Evolutionary conservation across 805 yeast species (phyloP).

Genomic region (Zygotorulaspora danielsina): DNA sequence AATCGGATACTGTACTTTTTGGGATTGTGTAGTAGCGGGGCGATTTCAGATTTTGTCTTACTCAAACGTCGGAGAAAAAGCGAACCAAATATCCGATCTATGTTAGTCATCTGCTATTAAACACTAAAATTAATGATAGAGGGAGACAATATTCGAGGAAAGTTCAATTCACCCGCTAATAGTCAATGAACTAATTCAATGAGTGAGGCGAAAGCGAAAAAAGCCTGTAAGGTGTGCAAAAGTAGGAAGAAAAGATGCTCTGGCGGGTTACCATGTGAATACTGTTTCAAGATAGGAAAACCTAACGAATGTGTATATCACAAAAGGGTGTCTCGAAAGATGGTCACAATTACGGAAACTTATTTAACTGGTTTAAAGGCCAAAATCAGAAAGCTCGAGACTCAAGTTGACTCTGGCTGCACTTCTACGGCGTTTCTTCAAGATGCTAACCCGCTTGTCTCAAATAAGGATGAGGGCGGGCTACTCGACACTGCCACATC

Average conservation of each 20-base stretch:
- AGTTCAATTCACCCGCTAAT: too few species aligned
- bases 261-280: conserved; percentile 16
- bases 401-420: background rate
- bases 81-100: too few species aligned
- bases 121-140: too few species aligned
- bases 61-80: too few species aligned
- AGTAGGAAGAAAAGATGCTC: conserved; percentile 16
- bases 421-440: background rate
- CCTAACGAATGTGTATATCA: conserved; percentile 13
- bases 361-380: conserved; percentile 11
- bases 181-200: background rate
- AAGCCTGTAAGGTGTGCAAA: conserved; percentile 16
- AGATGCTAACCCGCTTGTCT: conserved; percentile 11
- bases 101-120: too few species aligned
- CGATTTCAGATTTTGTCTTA: too few species aligned
- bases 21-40: too few species aligned
- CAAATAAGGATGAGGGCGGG: conserved; percentile 1
- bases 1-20: too few species aligned
- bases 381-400: conserved; percentile 11
- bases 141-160: too few species aligned
- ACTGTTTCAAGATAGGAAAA: conserved; percentile 14
- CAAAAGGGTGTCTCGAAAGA: conserved; percentile 8
- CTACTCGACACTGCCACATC: background rate
- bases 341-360: conserved; percentile 13
- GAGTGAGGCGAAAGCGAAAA: conserved; percentile 8